Evolutionary conservation across 2,329 filamentous ascomycete species (phyloP).

Genomic region (Trichoderma atrobrunneum): DNA sequence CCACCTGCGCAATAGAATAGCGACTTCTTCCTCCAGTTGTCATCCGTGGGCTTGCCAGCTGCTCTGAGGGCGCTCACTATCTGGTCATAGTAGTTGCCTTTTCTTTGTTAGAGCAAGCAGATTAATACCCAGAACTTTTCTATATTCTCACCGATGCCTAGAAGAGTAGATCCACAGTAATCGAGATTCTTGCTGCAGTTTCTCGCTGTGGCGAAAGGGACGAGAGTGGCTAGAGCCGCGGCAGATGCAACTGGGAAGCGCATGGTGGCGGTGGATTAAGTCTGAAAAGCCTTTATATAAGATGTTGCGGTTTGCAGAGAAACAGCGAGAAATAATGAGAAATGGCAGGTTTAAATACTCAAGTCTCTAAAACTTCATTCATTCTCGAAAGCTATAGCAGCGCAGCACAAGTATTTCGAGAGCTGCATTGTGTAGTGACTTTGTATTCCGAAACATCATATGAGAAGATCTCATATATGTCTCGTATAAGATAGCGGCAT

Average conservation of each 20-base stretch:
- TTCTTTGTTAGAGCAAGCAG: not conserved
- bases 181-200: not conserved
- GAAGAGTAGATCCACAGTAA: not conserved
- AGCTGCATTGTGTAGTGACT: not conserved
- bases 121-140: not conserved
- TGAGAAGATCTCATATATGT: not conserved
- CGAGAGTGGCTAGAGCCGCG: not conserved
- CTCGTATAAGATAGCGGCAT: not conserved
- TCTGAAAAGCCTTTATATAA: not conserved
- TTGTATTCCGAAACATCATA: not conserved
- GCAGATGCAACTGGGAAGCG: not conserved
- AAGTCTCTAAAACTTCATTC: not conserved
- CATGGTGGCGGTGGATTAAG: not conserved
- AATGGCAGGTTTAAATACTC: not conserved
- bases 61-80: not conserved
- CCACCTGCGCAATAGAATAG: not conserved
- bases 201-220: not conserved
- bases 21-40: not conserved
- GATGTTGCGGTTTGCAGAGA: not conserved
- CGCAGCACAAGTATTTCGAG: not conserved
- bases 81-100: not conserved
- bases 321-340: not conserved
- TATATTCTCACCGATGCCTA: not conserved
- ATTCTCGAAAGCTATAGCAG: not conserved
- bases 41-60: not conserved